Evolutionary conservation across 352 stramenopile species (phyloP), one percentile per base, ranked within the genome.

Genomic region (Phytophthora pinifolia): DNA sequence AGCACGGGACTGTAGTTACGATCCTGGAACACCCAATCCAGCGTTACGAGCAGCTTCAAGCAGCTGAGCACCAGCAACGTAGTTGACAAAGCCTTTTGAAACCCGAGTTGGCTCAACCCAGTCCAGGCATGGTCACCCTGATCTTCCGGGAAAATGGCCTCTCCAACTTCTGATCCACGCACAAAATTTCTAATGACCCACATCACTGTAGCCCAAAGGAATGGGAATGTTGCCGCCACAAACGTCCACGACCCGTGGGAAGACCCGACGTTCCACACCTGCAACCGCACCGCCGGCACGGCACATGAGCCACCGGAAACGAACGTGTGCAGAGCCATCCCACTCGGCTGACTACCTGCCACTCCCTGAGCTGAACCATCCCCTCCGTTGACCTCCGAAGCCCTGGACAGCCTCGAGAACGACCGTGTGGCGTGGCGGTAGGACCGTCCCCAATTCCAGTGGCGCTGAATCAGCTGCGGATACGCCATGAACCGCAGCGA

Each of bases 201-300:
- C 17, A 63, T 46, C 34, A 59, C 17, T 20, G 35, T 33, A 15
- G 48, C 56, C 74, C 75, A 88, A 5, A 65, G 9, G 6, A 79
- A 59, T 4, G 75, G 75, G 15, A 66, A 76, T 14, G 50, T 27
- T 44, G 65, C 34, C n/a, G 44, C 51, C 39, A 83, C 20, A 25
- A 88, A 76, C 25, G 78, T 85, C 73, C 73, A 86, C 0, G 78
- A 88, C 15, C 78, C 78, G 31, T 83, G 60, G 14, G 67, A 56
- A 25, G 45, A 54, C 4, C 43, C 56, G 13, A 58, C 22, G 46
- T 71, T 68, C 44, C 46, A 61, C 30, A 58, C 63, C n/a, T 51
- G 49, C 34, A 46, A 37, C 22, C 53, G 41, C 42, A 66, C 63
- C 32, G 47, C 61, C 9, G 41, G 37, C 1, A 49, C 29, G 18